These are phyloP conservation scores for Euphrasia confusa DNA, from an alignment of 257 asterid genomes.

Conservation along the genomic window DNA sequence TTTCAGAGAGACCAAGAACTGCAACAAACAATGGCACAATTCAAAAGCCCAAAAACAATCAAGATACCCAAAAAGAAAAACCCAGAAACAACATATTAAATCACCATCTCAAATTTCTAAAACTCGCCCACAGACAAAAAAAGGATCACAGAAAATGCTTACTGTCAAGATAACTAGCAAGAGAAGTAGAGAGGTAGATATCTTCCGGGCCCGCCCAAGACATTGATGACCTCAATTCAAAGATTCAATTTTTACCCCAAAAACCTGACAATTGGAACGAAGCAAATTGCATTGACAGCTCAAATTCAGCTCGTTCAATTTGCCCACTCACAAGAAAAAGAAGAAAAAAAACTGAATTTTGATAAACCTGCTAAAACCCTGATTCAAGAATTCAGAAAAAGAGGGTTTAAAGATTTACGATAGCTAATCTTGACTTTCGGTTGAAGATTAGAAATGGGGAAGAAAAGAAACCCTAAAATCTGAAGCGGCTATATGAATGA, in stretches of 20 bases:
- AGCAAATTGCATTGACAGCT: conserved; percentile 62
- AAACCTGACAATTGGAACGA: conserved; percentile 26
- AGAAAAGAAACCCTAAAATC: conserved; percentile 28
- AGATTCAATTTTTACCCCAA: conserved; percentile 42
- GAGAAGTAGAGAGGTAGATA: conserved; percentile 85
- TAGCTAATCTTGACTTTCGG: conserved; percentile 29
- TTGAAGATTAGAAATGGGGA: conserved; percentile 40
- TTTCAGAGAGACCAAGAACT: background rate
- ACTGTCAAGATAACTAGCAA: conserved; percentile 97
- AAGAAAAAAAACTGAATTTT: conserved; percentile 2
- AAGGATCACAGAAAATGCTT: conserved; percentile 24
- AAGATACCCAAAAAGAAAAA: background rate
- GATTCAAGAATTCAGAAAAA: conserved; percentile 19
- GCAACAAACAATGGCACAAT: conserved; percentile 20
- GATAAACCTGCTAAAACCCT: conserved; percentile 28
- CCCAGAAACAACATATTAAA: background rate
- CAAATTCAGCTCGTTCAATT: too few relatives aligned
- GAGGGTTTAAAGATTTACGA: conserved; percentile 4
- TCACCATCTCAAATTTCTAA: background rate
- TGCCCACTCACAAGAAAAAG: background rate
- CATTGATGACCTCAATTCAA: conserved; percentile 46
- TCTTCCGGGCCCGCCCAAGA: conserved; percentile 97
- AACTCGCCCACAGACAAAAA: background rate
- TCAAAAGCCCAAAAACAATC: background rate
- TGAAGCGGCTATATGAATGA: background rate